phyloP scores from a whole-genome alignment of 257 asterid species.

The Ajuga chamaepitys region DNA sequence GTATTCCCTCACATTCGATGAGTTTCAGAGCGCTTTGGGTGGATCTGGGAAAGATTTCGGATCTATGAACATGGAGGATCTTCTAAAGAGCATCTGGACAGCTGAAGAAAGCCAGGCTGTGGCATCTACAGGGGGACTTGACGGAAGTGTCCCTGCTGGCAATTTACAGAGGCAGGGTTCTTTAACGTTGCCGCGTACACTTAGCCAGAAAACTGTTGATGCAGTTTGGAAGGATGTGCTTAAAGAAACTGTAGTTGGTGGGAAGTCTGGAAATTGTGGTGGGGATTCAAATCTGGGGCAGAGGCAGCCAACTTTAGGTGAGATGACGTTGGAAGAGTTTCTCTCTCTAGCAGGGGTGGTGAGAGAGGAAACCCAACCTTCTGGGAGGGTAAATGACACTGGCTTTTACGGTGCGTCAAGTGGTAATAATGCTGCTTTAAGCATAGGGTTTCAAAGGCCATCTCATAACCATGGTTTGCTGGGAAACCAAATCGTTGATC shows the following conservation, averaged over 20 bases:
- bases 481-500: constrained; percentile 35
- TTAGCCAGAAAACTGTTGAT: constrained; percentile 81
- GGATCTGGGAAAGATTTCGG: constrained; percentile 81
- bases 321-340: constrained; percentile 83
- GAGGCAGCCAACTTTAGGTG: constrained; percentile 70
- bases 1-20: constrained; percentile 78
- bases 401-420: constrained; percentile 32
- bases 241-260: constrained; percentile 33
- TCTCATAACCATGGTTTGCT: constrained; percentile 28
- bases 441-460: constrained; percentile 51
- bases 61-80: constrained; percentile 93
- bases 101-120: constrained; percentile 69
- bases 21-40: constrained; percentile 73
- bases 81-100: constrained; percentile 78
- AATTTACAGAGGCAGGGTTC: constrained; percentile 84
- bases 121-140: constrained; percentile 28
- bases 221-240: constrained; percentile 78
- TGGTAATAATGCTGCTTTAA: constrained; percentile 27
- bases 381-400: constrained; percentile 20
- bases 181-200: constrained; percentile 75
- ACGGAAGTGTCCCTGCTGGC: constrained; percentile 32
- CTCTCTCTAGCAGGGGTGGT: constrained; percentile 75
- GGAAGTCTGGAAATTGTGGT: constrained; percentile 26
- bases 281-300: constrained; percentile 36
- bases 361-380: constrained; percentile 55